Conservation (phyloP, 139 green algal species). For the Nannochloris sp. region DNA sequence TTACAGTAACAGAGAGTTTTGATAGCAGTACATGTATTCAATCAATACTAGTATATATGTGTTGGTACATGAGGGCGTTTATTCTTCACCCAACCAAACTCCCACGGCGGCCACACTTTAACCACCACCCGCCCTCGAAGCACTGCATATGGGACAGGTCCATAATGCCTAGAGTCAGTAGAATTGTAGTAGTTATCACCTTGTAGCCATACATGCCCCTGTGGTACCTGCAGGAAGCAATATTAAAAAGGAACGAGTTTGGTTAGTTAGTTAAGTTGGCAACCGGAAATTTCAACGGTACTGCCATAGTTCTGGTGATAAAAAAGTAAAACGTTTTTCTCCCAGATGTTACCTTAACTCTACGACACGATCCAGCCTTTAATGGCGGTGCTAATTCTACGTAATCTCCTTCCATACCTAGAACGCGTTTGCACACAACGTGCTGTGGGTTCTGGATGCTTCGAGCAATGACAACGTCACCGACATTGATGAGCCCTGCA, state of each 20-base stretch:
- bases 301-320: too few relatives aligned
- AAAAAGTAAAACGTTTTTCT: too few relatives aligned
- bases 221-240: slow-evolving; percentile 34
- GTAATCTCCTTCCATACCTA: slow-evolving; percentile 51
- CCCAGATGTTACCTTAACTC: too few relatives aligned
- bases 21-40: too few relatives aligned
- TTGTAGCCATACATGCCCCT: slow-evolving; percentile 69
- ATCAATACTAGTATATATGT: too few relatives aligned
- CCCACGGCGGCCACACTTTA: slow-evolving; percentile 36
- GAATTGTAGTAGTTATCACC: slow-evolving; percentile 74
- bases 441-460: slow-evolving; percentile 60
- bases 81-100: slow-evolving; percentile 28
- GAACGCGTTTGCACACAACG: slow-evolving; percentile 65
- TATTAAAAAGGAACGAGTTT: not conserved
- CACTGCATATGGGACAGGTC: slow-evolving; percentile 60
- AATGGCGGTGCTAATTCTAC: slow-evolving; percentile 24
- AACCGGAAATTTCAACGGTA: too few relatives aligned
- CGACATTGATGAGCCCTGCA: slow-evolving; percentile 21
- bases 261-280: too few relatives aligned
- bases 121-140: slow-evolving; percentile 51
- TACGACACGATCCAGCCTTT: too few relatives aligned
- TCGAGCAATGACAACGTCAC: slow-evolving; percentile 60
- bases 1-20: too few relatives aligned
- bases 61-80: slow-evolving; percentile 5
- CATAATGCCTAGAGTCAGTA: slow-evolving; percentile 70